These are phyloP conservation scores for Tagetes patula DNA, from an alignment of 129 eudicot genomes.

Conservation along the genomic window DNA sequence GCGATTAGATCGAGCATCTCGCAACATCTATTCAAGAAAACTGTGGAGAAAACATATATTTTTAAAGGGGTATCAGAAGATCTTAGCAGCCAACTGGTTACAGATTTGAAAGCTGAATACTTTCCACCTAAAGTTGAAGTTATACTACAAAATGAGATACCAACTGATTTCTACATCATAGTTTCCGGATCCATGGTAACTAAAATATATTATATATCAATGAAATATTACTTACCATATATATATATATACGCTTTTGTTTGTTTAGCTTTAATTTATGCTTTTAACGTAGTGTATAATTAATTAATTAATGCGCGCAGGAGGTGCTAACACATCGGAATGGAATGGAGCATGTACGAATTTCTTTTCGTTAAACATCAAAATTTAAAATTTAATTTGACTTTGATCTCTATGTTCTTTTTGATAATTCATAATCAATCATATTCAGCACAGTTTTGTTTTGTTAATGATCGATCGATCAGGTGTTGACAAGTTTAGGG, in stretches of 20 bases:
- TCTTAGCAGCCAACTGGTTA: slow-evolving; percentile 60
- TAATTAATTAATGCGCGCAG: slow-evolving; percentile 52
- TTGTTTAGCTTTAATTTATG: neutral
- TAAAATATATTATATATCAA: neutral
- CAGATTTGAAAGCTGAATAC: slow-evolving; percentile 79
- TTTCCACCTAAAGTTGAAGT: slow-evolving; percentile 81
- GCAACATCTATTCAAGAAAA: slow-evolving; percentile 58
- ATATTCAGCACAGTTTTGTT: neutral
- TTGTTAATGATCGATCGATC: slow-evolving; percentile 5
- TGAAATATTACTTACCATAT: too few species aligned
- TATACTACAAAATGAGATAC: slow-evolving; percentile 72
- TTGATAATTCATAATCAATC: neutral
- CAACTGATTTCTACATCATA: slow-evolving; percentile 72
- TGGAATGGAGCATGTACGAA: slow-evolving; percentile 64
- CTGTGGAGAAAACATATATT: slow-evolving; percentile 58
- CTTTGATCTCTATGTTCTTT: too few species aligned
- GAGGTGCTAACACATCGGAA: slow-evolving; percentile 55
- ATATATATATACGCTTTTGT: too few species aligned
- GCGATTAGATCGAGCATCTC: slow-evolving; percentile 77
- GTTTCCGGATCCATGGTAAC: slow-evolving; percentile 79
- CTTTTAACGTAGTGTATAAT: neutral
- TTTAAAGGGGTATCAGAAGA: slow-evolving; percentile 65
- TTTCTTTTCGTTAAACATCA: neutral
- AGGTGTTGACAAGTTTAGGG: slow-evolving; percentile 51
- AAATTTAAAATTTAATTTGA: too few species aligned